Conservation (phyloP, 73 alveolate species). For the Symbiodinium pilosum region DNA sequence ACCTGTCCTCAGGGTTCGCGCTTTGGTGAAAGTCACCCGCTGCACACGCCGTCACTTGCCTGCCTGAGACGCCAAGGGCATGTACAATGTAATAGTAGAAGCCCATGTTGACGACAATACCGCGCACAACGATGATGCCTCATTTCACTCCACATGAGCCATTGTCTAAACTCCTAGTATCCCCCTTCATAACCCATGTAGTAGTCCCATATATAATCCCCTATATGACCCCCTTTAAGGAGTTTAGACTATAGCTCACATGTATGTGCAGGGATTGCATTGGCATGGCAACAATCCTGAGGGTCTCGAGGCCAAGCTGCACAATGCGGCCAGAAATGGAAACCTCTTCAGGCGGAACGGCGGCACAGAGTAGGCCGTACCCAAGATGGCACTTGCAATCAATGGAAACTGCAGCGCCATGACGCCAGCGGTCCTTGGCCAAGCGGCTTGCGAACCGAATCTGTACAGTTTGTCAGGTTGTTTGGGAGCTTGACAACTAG, state of each 20-base stretch:
- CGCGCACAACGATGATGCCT: slow-evolving; percentile 89
- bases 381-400: slow-evolving; percentile 39
- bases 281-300: no score
- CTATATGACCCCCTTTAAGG: no score
- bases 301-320: slow-evolving; percentile 34
- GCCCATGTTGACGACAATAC: slow-evolving; percentile 90
- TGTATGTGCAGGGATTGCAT: no score
- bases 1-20: slow-evolving; percentile 69
- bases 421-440: slow-evolving; percentile 52
- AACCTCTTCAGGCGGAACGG: slow-evolving; percentile 75
- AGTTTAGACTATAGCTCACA: no score
- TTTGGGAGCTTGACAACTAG: no score
- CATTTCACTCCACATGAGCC: no score
- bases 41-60: no score
- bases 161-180: no score
- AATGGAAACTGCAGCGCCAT: slow-evolving; percentile 29
- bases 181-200: neutral
- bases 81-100: slow-evolving; percentile 65
- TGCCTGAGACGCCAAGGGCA: slow-evolving; percentile 67
- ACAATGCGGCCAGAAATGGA: slow-evolving; percentile 80
- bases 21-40: neutral
- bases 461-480: no score
- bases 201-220: no score
- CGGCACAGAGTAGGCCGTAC: slow-evolving; percentile 84
- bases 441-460: neutral